Conservation (phyloP, 2,329 filamentous ascomycete genomes). For the Diplodia scrobiculata region DNA sequence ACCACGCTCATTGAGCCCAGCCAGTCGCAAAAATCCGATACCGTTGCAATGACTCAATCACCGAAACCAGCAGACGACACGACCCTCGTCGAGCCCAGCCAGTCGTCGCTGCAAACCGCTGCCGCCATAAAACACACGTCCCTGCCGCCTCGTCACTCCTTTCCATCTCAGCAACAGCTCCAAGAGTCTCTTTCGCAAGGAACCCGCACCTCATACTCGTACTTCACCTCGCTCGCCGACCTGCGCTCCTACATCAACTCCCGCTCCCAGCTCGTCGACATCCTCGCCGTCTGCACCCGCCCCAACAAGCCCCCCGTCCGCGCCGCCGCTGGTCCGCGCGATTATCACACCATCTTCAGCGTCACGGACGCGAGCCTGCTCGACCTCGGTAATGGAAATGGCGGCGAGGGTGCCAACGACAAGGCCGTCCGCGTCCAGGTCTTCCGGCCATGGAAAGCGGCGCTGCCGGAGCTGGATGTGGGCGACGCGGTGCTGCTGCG, state of each 20-base stretch:
- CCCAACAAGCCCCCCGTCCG: slow-evolving; percentile 40
- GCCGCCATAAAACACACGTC: background rate
- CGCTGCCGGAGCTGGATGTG: slow-evolving; percentile 45
- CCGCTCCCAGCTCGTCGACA: slow-evolving; percentile 46
- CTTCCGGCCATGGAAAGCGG: slow-evolving; percentile 49
- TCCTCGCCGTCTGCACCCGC: slow-evolving; percentile 49
- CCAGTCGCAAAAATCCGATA: background rate
- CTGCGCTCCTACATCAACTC: slow-evolving; percentile 48
- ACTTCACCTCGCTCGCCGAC: slow-evolving; percentile 50
- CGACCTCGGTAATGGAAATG: background rate
- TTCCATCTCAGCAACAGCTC: background rate
- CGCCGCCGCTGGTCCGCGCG: slow-evolving; percentile 48
- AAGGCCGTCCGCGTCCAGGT: slow-evolving; percentile 42
- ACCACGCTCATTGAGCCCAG: background rate
- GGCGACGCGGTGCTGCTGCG: slow-evolving; percentile 53
- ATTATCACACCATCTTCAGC: slow-evolving; percentile 49
- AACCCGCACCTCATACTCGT: slow-evolving; percentile 46
- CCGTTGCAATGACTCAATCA: background rate
- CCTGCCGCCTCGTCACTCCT: background rate
- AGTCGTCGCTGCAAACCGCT: background rate
- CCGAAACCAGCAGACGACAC: background rate
- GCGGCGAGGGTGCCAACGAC: background rate
- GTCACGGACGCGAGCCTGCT: slow-evolving; percentile 45
- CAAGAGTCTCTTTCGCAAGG: slow-evolving; percentile 37
- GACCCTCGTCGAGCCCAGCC: background rate